A percentile compares a stretch with the other conserved stretches of the same genome.
phyloP scores from a whole-genome alignment of 495 filamentous ascomycete species.

The Podospora anserina region DNA sequence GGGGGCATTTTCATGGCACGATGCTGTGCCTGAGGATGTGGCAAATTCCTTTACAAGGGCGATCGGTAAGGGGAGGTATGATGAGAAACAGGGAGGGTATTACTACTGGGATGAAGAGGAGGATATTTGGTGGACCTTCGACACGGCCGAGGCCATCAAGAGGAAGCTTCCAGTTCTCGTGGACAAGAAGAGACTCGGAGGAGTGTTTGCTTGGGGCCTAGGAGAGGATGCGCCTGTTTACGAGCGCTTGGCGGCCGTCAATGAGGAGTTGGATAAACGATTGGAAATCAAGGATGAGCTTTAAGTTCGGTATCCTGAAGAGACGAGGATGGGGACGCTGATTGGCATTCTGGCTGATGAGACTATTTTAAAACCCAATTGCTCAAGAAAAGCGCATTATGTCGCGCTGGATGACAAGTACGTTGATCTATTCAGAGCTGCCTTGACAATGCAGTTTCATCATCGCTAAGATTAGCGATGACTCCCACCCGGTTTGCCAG shows the following conservation, averaged over 20 bases:
- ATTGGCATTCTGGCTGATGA: background rate
- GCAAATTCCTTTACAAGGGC: conserved; percentile 51
- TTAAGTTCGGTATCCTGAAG: conserved; percentile 1
- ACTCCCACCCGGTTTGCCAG: background rate
- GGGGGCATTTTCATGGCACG: conserved; percentile 60
- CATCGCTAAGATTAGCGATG: too few relatives aligned
- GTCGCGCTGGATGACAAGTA: too few relatives aligned
- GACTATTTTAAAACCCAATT: too few relatives aligned
- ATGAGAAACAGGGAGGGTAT: conserved; percentile 59
- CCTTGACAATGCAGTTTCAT: too few relatives aligned
- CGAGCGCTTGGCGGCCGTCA: conserved; percentile 58
- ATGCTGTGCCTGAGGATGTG: conserved; percentile 46
- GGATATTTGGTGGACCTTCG: conserved; percentile 72
- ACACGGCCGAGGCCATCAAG: conserved; percentile 59
- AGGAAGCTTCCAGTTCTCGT: conserved; percentile 64
- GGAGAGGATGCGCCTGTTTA: conserved; percentile 65
- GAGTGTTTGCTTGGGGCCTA: conserved; percentile 71
- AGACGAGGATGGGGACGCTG: too few relatives aligned
- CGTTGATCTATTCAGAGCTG: too few relatives aligned
- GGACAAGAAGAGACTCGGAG: conserved; percentile 56
- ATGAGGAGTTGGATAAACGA: conserved; percentile 29
- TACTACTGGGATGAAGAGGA: conserved; percentile 63
- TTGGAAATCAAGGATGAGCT: conserved; percentile 26
- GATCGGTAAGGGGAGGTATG: conserved; percentile 51
- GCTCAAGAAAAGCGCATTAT: too few relatives aligned